These are phyloP conservation scores for Porodaedalea pini DNA, from an alignment of 1,284 basidiomycete genomes.

Conservation along the genomic window DNA sequence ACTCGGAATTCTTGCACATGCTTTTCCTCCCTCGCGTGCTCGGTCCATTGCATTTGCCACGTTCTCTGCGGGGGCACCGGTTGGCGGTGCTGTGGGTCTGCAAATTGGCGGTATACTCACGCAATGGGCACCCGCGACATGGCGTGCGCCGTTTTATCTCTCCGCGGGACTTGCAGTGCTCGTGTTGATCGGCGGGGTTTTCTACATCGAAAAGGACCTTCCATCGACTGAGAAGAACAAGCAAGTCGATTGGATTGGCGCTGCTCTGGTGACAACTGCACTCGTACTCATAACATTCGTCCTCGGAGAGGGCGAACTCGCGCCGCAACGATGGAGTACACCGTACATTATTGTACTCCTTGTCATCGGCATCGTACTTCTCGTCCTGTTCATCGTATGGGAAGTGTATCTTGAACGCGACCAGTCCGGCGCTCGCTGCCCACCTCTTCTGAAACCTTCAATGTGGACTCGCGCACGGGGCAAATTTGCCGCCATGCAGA, in stretches of 20 bases:
- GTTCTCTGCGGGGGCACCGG: constrained; percentile 75
- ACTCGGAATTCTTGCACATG: constrained; percentile 75
- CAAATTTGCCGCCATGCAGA: constrained; percentile 60
- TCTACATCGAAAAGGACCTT: constrained; percentile 51
- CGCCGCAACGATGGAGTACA: constrained; percentile 71
- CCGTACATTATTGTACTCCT: constrained; percentile 64
- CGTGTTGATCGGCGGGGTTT: constrained; percentile 45
- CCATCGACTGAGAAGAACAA: constrained; percentile 39
- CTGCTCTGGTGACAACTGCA: constrained; percentile 68
- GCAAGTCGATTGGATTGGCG: constrained; percentile 82
- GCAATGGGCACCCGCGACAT: constrained; percentile 55
- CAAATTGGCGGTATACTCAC: constrained; percentile 70
- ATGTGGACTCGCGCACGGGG: constrained; percentile 70
- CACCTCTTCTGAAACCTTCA: constrained; percentile 68
- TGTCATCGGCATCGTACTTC: constrained; percentile 56
- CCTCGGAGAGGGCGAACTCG: constrained; percentile 70
- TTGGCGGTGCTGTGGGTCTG: constrained; percentile 70
- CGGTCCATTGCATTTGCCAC: constrained; percentile 74
- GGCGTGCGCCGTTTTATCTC: constrained; percentile 62
- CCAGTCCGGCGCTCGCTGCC: constrained; percentile 30
- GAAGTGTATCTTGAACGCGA: constrained; percentile 56
- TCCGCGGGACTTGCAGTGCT: constrained; percentile 49
- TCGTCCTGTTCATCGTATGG: constrained; percentile 65
- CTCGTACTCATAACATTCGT: constrained; percentile 79
- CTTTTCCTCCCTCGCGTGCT: constrained; percentile 64